Evolutionary conservation across 305 asterid species (phyloP).

Genomic region (Plantago coronopus): DNA sequence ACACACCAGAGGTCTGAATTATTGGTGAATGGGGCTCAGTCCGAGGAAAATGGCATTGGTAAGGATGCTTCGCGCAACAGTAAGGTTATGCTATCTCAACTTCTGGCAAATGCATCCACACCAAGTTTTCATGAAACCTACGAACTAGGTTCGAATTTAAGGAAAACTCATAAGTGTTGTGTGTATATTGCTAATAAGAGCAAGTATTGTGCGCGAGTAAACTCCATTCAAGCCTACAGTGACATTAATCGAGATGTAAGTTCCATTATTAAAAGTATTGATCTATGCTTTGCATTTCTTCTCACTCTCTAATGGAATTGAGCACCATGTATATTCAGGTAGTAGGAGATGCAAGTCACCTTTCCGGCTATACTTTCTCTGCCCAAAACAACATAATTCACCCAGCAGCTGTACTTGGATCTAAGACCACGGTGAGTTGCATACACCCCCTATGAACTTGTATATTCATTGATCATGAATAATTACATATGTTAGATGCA

Average conservation of each 20-base stretch:
- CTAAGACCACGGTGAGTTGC: conserved; percentile 84
- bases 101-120: conserved; percentile 81
- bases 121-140: conserved; percentile 82
- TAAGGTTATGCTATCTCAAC: conserved; percentile 70
- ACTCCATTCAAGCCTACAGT: conserved; percentile 82
- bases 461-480: conserved; percentile 18
- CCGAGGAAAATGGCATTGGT: conserved; percentile 71
- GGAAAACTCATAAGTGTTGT: conserved; percentile 85
- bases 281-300: conserved; percentile 12
- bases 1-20: conserved; percentile 70
- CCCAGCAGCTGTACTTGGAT: conserved; percentile 75
- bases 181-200: conserved; percentile 86
- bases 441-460: conserved; percentile 10
- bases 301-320: conserved; percentile 5
- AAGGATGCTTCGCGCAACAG: conserved; percentile 55
- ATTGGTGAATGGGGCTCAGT: conserved; percentile 53
- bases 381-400: conserved; percentile 83
- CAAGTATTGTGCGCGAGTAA: conserved; percentile 82
- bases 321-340: conserved; percentile 44
- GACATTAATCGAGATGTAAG: conserved; percentile 95
- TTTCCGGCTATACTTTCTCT: conserved; percentile 81
- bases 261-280: conserved; percentile 22
- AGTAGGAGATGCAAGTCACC: conserved; percentile 86
- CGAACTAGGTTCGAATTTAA: conserved; percentile 48
- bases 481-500: conserved; percentile 9